A percentile compares a stretch with the other conserved stretches of the same genome.
Evolutionary conservation across 257 asterid species (phyloP).

Genomic region (Solanum habrochaites): DNA sequence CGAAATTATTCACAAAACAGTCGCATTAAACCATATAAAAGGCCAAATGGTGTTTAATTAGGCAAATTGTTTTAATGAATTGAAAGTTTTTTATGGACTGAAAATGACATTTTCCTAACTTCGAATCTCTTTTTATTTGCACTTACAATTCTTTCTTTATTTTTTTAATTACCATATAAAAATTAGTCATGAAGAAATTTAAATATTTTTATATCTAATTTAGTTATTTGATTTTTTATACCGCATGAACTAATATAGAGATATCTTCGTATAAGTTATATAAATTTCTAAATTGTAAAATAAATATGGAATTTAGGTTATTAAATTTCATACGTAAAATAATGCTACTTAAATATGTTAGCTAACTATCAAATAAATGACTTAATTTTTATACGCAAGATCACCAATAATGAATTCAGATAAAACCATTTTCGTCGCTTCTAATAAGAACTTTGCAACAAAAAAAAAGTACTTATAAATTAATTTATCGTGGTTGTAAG

Average conservation of each 20-base stretch:
- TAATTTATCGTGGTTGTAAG: background rate
- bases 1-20: background rate
- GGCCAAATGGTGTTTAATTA: background rate
- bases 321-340: background rate
- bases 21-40: background rate
- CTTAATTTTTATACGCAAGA: background rate
- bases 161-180: background rate
- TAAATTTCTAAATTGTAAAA: background rate
- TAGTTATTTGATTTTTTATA: background rate
- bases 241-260: background rate
- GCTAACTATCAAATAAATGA: background rate
- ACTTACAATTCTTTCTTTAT: background rate
- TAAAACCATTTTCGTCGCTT: background rate
- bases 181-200: background rate
- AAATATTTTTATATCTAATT: background rate
- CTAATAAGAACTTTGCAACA: background rate
- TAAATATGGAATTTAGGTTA: background rate
- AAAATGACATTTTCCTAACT: constrained; percentile 54
- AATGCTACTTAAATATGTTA: background rate
- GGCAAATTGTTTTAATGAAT: background rate
- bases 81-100: constrained; percentile 7
- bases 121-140: constrained; percentile 11
- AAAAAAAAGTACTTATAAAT: background rate
- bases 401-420: background rate
- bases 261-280: background rate